phyloP scores from a whole-genome alignment of 768 basidiomycete genomes.

The Termitomyces titanicus region DNA sequence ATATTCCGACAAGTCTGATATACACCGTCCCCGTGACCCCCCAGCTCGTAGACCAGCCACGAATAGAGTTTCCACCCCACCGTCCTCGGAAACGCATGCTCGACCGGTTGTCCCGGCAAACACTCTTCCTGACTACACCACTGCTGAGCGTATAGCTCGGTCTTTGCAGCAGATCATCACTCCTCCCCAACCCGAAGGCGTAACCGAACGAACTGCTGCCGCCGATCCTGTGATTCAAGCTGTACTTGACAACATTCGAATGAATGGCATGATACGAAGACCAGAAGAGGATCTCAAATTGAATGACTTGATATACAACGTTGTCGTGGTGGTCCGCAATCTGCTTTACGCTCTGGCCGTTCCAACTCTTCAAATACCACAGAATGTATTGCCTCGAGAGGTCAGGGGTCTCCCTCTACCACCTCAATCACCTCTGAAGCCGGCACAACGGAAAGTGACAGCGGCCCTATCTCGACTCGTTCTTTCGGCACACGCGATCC shows the following conservation, averaged over 20 bases:
- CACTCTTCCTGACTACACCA: constrained; percentile 46
- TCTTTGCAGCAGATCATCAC: constrained; percentile 57
- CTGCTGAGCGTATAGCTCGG: constrained; percentile 65
- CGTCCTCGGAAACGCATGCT: constrained; percentile 6
- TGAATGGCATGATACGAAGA: constrained; percentile 37
- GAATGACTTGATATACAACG: constrained; percentile 55
- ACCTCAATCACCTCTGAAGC: constrained; percentile 62
- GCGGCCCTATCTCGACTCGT: constrained; percentile 88
- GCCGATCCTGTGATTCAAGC: constrained; percentile 57
- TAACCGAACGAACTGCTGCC: constrained; percentile 57
- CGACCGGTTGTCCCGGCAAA: constrained; percentile 15
- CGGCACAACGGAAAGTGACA: constrained; percentile 80
- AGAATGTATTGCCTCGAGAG: constrained; percentile 46
- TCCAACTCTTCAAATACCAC: constrained; percentile 58
- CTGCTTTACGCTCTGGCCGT: constrained; percentile 67
- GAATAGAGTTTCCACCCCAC: constrained; percentile 20
- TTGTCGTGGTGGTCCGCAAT: constrained; percentile 68
- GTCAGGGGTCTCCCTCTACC: constrained; percentile 43
- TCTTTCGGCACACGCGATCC: constrained; percentile 85
- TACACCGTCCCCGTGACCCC: constrained; percentile 47
- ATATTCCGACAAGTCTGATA: constrained; percentile 76
- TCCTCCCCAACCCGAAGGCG: constrained; percentile 52
- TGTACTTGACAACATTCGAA: constrained; percentile 57
- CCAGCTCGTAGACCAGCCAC: constrained; percentile 20
- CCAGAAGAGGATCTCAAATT: constrained; percentile 54